Conservation (phyloP, 1,284 basidiomycete species). For the Cutaneotrichosporon sp. region DNA sequence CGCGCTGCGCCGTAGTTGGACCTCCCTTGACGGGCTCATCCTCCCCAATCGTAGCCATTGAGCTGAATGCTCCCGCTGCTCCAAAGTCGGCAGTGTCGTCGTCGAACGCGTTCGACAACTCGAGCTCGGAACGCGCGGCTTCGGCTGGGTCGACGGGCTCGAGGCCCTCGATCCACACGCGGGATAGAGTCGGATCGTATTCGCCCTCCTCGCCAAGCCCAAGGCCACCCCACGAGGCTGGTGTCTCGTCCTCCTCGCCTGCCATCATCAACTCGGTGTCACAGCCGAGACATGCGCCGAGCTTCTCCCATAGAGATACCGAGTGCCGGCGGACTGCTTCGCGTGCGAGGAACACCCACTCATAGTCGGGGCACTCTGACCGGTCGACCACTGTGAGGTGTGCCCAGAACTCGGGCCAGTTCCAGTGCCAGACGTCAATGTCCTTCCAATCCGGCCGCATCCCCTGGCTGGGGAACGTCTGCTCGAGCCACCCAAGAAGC, state of each 20-base stretch:
- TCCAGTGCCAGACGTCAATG: slow-evolving; percentile 38
- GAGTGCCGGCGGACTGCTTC: slow-evolving; percentile 33
- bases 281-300: slow-evolving; percentile 46
- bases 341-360: slow-evolving; percentile 41
- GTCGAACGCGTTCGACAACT: slow-evolving; percentile 26
- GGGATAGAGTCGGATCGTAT: slow-evolving; percentile 25
- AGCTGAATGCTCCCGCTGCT: background rate
- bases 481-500: slow-evolving; percentile 34
- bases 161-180: slow-evolving; percentile 44
- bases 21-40: slow-evolving; percentile 14
- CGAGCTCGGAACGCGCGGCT: background rate
- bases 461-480: slow-evolving; percentile 37
- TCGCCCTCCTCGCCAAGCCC: slow-evolving; percentile 39
- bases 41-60: slow-evolving; percentile 27
- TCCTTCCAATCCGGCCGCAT: slow-evolving; percentile 33
- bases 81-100: slow-evolving; percentile 20
- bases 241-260: slow-evolving; percentile 40
- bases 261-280: slow-evolving; percentile 44
- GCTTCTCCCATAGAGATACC: slow-evolving; percentile 45
- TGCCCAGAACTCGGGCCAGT: slow-evolving; percentile 41
- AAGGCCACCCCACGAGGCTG: slow-evolving; percentile 39
- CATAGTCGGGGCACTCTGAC: slow-evolving; percentile 39
- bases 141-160: slow-evolving; percentile 29
- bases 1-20: background rate
- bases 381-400: slow-evolving; percentile 37